Evolutionary conservation across 2,329 filamentous ascomycete genomes (phyloP).

Genomic region (Pestalotiopsis sp.): DNA sequence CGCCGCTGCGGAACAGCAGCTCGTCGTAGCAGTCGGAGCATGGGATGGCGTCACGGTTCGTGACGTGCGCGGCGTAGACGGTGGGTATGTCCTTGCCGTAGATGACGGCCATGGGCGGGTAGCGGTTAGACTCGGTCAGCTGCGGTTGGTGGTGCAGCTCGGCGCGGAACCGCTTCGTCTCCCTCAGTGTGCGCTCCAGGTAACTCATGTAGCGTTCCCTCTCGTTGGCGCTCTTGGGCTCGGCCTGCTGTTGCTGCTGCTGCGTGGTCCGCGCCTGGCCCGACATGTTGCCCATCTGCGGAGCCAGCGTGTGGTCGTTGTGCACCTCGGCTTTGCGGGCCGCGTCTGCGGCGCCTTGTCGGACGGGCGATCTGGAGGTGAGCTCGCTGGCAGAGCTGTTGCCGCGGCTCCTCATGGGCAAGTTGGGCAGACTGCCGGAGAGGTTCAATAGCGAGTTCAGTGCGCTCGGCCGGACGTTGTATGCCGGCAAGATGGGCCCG

Average conservation of each 20-base stretch:
- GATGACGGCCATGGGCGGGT: conserved; percentile 81
- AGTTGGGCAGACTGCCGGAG: conserved; percentile 43
- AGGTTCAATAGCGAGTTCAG: conserved; percentile 52
- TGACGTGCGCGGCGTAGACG: conserved; percentile 78
- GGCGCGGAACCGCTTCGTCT: conserved; percentile 74
- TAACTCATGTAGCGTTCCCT: conserved; percentile 61
- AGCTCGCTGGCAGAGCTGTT: conserved; percentile 39
- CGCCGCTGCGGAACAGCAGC: conserved; percentile 82
- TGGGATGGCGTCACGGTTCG: conserved; percentile 72
- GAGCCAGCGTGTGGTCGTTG: conserved; percentile 44
- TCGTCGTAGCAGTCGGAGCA: conserved; percentile 82
- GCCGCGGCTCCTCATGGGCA: conserved; percentile 46
- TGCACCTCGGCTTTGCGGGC: conserved; percentile 31
- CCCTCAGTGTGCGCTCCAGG: conserved; percentile 72
- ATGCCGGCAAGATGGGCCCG: conserved; percentile 64
- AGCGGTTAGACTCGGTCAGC: conserved; percentile 68
- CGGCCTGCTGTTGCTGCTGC: conserved; percentile 29
- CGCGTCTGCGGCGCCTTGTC: conserved; percentile 27
- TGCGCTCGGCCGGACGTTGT: conserved; percentile 42
- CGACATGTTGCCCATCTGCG: conserved; percentile 46
- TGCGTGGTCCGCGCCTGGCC: conserved; percentile 28
- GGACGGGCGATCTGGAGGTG: conserved; percentile 20
- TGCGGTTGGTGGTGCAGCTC: conserved; percentile 66
- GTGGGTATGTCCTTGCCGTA: conserved; percentile 89
- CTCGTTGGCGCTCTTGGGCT: conserved; percentile 48